phyloP scores from a whole-genome alignment of 106 monocot species.

The Amphibolis antarctica region DNA sequence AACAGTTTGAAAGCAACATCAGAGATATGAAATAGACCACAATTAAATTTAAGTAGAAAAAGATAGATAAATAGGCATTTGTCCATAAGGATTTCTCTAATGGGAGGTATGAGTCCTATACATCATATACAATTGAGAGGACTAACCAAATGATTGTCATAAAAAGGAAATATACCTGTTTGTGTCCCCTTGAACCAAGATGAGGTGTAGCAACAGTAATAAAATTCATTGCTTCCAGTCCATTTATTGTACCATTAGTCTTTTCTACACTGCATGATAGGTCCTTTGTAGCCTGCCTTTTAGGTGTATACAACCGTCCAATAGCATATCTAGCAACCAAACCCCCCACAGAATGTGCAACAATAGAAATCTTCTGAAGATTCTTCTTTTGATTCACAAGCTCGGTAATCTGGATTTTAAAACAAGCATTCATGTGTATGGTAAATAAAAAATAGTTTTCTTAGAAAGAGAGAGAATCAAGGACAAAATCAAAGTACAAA shows the following conservation, averaged over 20 bases:
- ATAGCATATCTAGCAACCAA: slow-evolving; percentile 95
- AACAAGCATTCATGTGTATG: slow-evolving; percentile 12
- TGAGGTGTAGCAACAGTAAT: slow-evolving; percentile 96
- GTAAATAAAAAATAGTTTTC: too few relatives aligned
- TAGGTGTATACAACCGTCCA: slow-evolving; percentile 34
- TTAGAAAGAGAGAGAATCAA: too few relatives aligned
- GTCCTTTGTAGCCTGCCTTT: slow-evolving; percentile 17
- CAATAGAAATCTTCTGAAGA: slow-evolving; percentile 73
- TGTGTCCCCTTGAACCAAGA: slow-evolving; percentile 94
- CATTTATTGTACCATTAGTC: slow-evolving; percentile 52
- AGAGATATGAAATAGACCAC: not conserved
- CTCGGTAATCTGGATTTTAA: slow-evolving; percentile 51
- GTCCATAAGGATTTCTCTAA: not conserved
- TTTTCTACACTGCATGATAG: slow-evolving; percentile 4
- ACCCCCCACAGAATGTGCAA: slow-evolving; percentile 93
- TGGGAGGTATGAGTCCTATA: not conserved
- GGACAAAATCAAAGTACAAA: not conserved
- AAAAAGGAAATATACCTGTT: slow-evolving; percentile 44
- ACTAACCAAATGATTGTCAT: not conserved
- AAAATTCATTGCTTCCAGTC: slow-evolving; percentile 90
- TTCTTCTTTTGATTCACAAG: slow-evolving; percentile 39
- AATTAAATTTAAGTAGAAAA: not conserved
- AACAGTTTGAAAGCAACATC: not conserved
- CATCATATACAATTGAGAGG: not conserved
- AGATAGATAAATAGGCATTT: not conserved